phyloP scores from a whole-genome alignment of 805 yeast genomes.

The Metschnikowia matae region DNA sequence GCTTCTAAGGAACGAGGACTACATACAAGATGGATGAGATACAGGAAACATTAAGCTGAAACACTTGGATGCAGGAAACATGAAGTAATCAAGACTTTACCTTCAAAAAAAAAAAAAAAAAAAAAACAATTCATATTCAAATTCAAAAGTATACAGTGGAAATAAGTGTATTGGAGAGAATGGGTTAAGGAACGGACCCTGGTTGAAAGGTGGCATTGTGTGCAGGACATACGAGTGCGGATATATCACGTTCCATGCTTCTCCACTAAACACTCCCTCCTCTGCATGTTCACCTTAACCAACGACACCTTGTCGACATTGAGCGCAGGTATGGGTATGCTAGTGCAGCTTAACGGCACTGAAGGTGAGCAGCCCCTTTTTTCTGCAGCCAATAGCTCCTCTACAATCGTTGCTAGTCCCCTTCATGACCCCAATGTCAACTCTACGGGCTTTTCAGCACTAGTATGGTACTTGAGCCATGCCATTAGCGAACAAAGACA shows the following conservation, averaged over 20 bases:
- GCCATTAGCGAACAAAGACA: slow-evolving; percentile 14
- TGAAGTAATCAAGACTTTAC: background rate
- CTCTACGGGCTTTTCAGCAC: background rate
- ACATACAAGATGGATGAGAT: too few relatives aligned
- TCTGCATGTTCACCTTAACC: slow-evolving; percentile 2
- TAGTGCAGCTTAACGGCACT: background rate
- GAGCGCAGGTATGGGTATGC: background rate
- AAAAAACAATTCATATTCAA: too few relatives aligned
- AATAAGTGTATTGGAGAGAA: too few relatives aligned
- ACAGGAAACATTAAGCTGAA: too few relatives aligned
- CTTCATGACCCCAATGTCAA: background rate
- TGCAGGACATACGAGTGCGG: background rate
- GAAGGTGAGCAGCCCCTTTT: background rate
- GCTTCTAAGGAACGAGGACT: too few relatives aligned
- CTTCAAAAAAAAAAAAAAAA: too few relatives aligned
- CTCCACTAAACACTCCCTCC: background rate
- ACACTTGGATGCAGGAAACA: background rate
- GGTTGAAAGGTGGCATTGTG: background rate
- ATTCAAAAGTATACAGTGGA: too few relatives aligned
- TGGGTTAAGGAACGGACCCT: too few relatives aligned
- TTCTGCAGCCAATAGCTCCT: background rate
- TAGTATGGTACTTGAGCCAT: slow-evolving; percentile 8
- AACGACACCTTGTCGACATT: background rate
- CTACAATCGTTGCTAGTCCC: background rate
- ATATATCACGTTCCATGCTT: background rate